Percentiles rank a stretch among this genome's conserved stretches.
Evolutionary conservation across 768 basidiomycete species (phyloP).

Genomic region (Auricularia cornea): DNA sequence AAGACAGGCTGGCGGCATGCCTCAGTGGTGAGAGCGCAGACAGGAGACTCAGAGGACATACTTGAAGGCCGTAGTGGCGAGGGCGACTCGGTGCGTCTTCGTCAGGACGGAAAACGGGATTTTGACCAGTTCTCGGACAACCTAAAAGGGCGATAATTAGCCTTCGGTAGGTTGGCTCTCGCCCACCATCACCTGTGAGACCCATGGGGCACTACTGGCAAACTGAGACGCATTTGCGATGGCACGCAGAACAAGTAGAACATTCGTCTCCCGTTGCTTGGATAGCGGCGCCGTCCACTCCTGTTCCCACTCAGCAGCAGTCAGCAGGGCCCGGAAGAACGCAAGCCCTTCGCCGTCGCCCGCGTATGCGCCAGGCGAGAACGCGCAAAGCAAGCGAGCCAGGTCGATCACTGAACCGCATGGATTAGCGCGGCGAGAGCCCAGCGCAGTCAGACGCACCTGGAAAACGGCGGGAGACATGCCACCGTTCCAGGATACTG

Average conservation of each 20-base stretch:
- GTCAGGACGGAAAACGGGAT: conserved; percentile 47
- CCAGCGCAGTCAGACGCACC: too few species aligned
- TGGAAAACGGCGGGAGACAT: conserved; percentile 67
- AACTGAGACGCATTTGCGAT: conserved; percentile 68
- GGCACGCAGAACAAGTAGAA: conserved; percentile 68
- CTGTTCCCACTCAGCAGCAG: conserved; percentile 56
- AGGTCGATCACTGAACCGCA: conserved; percentile 62
- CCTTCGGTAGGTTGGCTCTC: not conserved
- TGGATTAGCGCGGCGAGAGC: too few species aligned
- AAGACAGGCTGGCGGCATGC: conserved; percentile 48
- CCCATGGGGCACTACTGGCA: conserved; percentile 3
- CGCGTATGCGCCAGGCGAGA: conserved; percentile 46
- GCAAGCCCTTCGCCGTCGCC: conserved; percentile 34
- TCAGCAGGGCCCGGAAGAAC: conserved; percentile 57
- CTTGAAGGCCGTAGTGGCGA: conserved; percentile 86
- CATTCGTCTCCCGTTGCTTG: conserved; percentile 79
- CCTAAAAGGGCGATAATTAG: conserved; percentile 27
- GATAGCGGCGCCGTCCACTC: conserved; percentile 47
- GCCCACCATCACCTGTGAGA: not conserved
- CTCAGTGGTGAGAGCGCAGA: not conserved
- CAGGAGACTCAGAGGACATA: conserved; percentile 34
- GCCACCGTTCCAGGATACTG: conserved; percentile 67
- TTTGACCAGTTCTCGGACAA: conserved; percentile 45
- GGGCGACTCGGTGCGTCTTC: conserved; percentile 65
- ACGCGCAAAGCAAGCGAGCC: conserved; percentile 63